These are phyloP conservation scores for Cornus controversa DNA, from an alignment of 148 eudicot genomes.

Conservation along the genomic window DNA sequence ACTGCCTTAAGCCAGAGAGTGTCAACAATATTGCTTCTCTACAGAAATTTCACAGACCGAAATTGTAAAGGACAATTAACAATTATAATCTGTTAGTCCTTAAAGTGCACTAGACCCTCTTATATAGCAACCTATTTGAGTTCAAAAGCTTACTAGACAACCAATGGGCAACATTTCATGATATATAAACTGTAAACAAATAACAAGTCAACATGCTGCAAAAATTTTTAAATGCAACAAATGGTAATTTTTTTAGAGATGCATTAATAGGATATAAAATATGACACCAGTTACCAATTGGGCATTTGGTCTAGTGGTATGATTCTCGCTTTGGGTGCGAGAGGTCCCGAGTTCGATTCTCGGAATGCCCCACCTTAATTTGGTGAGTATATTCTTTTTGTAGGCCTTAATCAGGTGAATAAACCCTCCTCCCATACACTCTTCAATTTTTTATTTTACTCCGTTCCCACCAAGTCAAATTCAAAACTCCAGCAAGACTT, in stretches of 20 bases:
- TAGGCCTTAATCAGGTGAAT: no score
- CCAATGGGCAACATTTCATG: neutral
- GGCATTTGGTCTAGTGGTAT: conserved; percentile 47
- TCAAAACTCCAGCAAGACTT: neutral
- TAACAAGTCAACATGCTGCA: no score
- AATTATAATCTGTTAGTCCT: neutral
- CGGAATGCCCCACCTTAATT: conserved; percentile 66
- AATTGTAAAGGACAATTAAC: neutral
- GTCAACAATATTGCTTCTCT: neutral
- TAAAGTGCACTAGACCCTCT: neutral
- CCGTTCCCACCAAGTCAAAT: neutral
- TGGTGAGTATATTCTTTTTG: no score
- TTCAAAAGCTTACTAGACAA: neutral
- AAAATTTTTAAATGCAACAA: no score
- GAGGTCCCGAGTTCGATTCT: conserved; percentile 92
- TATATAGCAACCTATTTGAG: neutral
- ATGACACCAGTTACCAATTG: neutral
- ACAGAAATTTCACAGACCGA: neutral
- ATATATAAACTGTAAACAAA: neutral
- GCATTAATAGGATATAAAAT: neutral
- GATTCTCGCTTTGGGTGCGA: conserved; percentile 58
- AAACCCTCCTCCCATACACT: no score
- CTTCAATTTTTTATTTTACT: neutral
- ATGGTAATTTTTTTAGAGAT: no score
- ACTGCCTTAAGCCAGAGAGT: neutral